phyloP scores from a whole-genome alignment of 2,329 filamentous ascomycete genomes.

The Clarireedia monteithiana region DNA sequence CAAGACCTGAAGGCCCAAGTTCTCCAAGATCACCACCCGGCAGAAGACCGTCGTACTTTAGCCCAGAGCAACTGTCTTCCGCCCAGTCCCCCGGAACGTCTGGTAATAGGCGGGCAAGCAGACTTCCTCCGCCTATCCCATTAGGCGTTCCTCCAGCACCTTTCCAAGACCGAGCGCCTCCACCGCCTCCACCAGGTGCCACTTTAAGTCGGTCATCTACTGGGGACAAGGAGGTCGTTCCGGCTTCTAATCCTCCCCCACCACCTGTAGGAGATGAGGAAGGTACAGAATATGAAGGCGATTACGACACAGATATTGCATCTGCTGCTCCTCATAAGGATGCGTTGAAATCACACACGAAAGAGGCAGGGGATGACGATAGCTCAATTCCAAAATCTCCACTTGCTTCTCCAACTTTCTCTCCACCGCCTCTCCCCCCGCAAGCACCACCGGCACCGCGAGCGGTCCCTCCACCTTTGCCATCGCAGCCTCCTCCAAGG shows the following conservation, averaged over 20 bases:
- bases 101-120: slow-evolving; percentile 46
- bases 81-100: slow-evolving; percentile 34
- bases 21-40: slow-evolving; percentile 38
- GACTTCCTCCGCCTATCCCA: slow-evolving; percentile 55
- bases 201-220: slow-evolving; percentile 51
- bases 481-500: slow-evolving; percentile 46
- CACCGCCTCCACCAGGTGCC: slow-evolving; percentile 55
- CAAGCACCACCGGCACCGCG: slow-evolving; percentile 46
- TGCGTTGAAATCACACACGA: slow-evolving; percentile 73
- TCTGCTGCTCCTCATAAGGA: slow-evolving; percentile 93
- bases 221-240: slow-evolving; percentile 40
- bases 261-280: slow-evolving; percentile 65
- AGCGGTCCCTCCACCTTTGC: slow-evolving; percentile 57
- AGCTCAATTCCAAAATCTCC: slow-evolving; percentile 45
- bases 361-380: slow-evolving; percentile 70
- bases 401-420: slow-evolving; percentile 32
- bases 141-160: slow-evolving; percentile 39
- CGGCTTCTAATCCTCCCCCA: slow-evolving; percentile 37
- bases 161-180: slow-evolving; percentile 53
- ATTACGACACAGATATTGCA: slow-evolving; percentile 96
- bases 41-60: slow-evolving; percentile 30
- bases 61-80: slow-evolving; percentile 25
- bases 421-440: slow-evolving; percentile 46
- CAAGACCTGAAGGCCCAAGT: slow-evolving; percentile 32
- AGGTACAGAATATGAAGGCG: slow-evolving; percentile 89